Percentiles rank a stretch among this genome's conserved stretches.
phyloP scores from a whole-genome alignment of 2,329 filamentous ascomycete genomes.

The Waltergamsia citrina region DNA sequence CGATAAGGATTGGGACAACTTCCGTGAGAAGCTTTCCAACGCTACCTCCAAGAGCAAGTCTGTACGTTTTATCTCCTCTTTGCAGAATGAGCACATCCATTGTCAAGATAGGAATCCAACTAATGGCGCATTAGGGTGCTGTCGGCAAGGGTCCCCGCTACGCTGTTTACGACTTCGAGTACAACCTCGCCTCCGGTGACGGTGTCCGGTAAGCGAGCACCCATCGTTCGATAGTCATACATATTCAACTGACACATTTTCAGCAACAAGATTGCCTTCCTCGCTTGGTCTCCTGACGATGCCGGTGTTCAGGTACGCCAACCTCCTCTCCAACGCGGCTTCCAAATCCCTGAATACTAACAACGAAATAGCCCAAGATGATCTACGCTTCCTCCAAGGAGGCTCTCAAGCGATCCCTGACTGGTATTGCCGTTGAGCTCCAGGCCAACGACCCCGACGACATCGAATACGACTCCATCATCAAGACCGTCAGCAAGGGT shows the following conservation, averaged over 20 bases:
- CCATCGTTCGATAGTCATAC: background rate
- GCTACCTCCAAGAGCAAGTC: conserved; percentile 64
- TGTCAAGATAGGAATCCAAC: background rate
- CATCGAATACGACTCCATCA: conserved; percentile 66
- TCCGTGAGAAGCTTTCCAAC: conserved; percentile 68
- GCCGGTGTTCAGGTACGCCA: conserved; percentile 65
- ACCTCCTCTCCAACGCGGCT: too few relatives aligned
- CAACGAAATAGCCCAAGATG: conserved; percentile 62
- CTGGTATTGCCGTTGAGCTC: conserved; percentile 65
- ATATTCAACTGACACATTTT: conserved; percentile 11
- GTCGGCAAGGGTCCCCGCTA: conserved; percentile 66
- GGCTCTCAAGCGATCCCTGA: conserved; percentile 70
- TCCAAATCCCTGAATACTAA: too few relatives aligned
- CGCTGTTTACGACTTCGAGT: conserved; percentile 79
- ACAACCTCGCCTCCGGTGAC: conserved; percentile 61
- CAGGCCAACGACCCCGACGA: conserved; percentile 80
- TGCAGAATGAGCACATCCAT: too few relatives aligned
- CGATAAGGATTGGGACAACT: conserved; percentile 58
- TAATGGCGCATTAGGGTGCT: conserved; percentile 32
- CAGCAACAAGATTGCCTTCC: conserved; percentile 72
- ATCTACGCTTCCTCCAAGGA: conserved; percentile 86
- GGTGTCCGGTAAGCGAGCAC: conserved; percentile 49
- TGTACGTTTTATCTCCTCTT: conserved; percentile 33
- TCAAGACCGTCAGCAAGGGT: conserved; percentile 58
- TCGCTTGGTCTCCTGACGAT: conserved; percentile 76